Evolutionary conservation across 768 basidiomycete species (phyloP).

Genomic region (Neoboletus brunneissimus): DNA sequence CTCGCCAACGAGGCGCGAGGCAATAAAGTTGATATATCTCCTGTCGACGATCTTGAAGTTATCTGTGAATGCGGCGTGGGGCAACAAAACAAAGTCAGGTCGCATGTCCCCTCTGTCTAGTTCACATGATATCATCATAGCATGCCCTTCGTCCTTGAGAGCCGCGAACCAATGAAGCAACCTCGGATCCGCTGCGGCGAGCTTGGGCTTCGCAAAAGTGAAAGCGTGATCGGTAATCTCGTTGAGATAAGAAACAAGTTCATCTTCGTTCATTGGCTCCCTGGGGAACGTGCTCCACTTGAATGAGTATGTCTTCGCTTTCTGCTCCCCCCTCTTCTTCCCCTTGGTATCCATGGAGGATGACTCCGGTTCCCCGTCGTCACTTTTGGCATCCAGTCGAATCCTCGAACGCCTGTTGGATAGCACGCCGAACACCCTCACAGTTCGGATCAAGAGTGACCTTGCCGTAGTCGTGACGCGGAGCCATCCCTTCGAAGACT

Average conservation of each 20-base stretch:
- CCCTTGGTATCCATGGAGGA: too few relatives aligned
- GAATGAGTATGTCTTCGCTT: conserved; percentile 1
- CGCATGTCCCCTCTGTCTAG: too few relatives aligned
- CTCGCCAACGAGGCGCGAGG: too few relatives aligned
- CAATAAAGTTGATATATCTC: too few relatives aligned
- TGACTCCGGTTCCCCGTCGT: too few relatives aligned
- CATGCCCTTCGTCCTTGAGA: too few relatives aligned
- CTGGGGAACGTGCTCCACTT: neutral
- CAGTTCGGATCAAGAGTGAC: neutral
- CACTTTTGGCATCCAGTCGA: too few relatives aligned
- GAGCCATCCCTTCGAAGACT: neutral
- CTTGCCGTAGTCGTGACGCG: neutral
- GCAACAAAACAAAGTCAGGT: too few relatives aligned
- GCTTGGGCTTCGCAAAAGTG: neutral
- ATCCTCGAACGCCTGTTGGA: conserved; percentile 1
- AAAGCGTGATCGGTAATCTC: conserved; percentile 7
- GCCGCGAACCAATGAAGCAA: conserved; percentile 7
- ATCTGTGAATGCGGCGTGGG: too few relatives aligned
- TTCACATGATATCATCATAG: too few relatives aligned
- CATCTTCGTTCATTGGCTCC: conserved; percentile 1
- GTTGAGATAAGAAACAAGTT: conserved; percentile 4
- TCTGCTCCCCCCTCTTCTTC: neutral
- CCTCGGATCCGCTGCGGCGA: neutral
- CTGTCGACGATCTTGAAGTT: too few relatives aligned
- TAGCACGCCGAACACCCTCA: neutral